Evolutionary conservation across 257 asterid genomes (phyloP).

Genomic region (Gardenia jasminoides): DNA sequence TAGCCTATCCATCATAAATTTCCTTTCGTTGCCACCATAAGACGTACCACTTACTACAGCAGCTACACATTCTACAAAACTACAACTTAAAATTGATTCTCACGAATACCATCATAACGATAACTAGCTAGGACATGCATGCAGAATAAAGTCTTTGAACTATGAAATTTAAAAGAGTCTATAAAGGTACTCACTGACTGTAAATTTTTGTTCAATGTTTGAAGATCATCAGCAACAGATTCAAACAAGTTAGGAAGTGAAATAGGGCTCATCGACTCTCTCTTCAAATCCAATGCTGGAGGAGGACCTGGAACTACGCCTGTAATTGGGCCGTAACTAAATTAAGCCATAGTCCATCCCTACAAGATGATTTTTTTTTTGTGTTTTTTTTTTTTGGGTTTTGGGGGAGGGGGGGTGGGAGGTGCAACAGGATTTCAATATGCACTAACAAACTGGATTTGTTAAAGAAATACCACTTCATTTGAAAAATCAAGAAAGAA

Average conservation of each 20-base stretch:
- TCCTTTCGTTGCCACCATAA: neutral
- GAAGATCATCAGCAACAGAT: slow-evolving; percentile 76
- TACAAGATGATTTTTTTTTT: neutral
- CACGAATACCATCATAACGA: neutral
- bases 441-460: neutral
- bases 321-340: slow-evolving; percentile 22
- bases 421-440: no score
- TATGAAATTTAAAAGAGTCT: slow-evolving; percentile 1
- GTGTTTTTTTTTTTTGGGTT: no score
- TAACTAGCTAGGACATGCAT: neutral
- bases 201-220: slow-evolving; percentile 68
- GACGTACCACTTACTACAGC: no score
- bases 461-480: neutral
- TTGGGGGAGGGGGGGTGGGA: no score
- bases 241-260: slow-evolving; percentile 64
- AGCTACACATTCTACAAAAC: neutral
- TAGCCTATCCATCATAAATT: neutral
- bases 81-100: neutral
- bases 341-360: slow-evolving; percentile 2
- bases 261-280: slow-evolving; percentile 37
- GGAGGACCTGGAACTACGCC: slow-evolving; percentile 57
- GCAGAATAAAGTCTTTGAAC: neutral
- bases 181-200: slow-evolving; percentile 55
- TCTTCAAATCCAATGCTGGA: slow-evolving; percentile 49
- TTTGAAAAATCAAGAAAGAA: neutral